phyloP scores from a whole-genome alignment of 1,284 basidiomycete genomes.

The Microbotryum silenes-acaulis region DNA sequence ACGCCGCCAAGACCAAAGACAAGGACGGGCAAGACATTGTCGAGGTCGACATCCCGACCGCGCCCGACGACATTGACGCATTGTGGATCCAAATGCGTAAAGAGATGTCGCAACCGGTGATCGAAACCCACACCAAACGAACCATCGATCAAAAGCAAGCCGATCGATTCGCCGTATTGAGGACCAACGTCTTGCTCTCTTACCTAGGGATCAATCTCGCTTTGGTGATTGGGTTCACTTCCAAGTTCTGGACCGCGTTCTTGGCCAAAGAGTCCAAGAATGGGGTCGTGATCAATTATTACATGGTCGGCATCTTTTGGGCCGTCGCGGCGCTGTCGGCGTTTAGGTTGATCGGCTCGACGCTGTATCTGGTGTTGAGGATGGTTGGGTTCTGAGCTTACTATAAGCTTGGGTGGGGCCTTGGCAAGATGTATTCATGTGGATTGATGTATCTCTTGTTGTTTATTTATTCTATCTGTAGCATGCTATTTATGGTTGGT shows the following conservation, averaged over 20 bases:
- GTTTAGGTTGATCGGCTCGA: slow-evolving; percentile 23
- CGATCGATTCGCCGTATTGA: not conserved
- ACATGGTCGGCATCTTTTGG: slow-evolving; percentile 23
- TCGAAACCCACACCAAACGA: no score
- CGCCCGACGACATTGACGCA: slow-evolving; percentile 58
- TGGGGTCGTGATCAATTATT: slow-evolving; percentile 4
- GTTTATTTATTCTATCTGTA: no score
- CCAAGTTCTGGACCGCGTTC: slow-evolving; percentile 55
- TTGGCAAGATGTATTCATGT: no score
- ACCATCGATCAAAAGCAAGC: no score
- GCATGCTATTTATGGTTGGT: no score
- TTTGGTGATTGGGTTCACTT: slow-evolving; percentile 76
- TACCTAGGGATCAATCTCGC: slow-evolving; percentile 81
- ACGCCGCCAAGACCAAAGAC: slow-evolving; percentile 76
- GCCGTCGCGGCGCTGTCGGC: slow-evolving; percentile 23
- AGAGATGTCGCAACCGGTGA: not conserved
- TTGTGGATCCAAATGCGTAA: slow-evolving; percentile 67
- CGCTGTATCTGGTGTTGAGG: slow-evolving; percentile 1
- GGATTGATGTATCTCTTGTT: no score
- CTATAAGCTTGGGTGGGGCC: not conserved
- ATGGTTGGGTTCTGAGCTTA: slow-evolving; percentile 1
- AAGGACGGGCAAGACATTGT: slow-evolving; percentile 74
- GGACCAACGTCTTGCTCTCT: slow-evolving; percentile 70
- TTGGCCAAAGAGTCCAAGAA: slow-evolving; percentile 9
- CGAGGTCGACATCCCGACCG: slow-evolving; percentile 73